phyloP scores from a whole-genome alignment of 139 green algal species.

The Yamagishiella unicocca region DNA sequence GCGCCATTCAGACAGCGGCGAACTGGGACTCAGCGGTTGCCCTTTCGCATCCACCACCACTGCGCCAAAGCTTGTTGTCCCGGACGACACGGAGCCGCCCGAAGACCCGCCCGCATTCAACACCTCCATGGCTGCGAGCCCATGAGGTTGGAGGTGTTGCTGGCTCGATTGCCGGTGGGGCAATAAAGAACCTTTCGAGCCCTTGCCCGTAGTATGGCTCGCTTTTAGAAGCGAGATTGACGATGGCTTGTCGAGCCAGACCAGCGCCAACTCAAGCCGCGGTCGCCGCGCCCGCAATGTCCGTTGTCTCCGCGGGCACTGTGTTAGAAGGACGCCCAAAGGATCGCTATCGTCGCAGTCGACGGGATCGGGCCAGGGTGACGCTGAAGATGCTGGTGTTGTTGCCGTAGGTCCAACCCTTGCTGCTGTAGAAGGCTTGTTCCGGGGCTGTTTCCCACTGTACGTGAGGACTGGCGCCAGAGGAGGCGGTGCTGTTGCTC shows the following conservation, averaged over 20 bases:
- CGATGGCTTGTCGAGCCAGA: slow-evolving; percentile 14
- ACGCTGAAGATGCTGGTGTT: not conserved
- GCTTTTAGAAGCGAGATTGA: not conserved
- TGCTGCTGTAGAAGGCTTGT: not conserved
- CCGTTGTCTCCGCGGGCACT: slow-evolving; percentile 22
- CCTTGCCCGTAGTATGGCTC: not conserved
- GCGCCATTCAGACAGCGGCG: slow-evolving; percentile 17
- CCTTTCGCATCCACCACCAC: slow-evolving; percentile 22
- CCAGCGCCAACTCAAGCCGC: not conserved
- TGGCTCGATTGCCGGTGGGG: slow-evolving; percentile 5
- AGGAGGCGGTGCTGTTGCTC: not conserved
- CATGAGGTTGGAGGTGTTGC: not conserved
- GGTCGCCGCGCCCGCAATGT: not conserved
- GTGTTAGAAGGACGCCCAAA: not conserved
- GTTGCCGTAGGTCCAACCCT: not conserved
- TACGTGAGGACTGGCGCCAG: not conserved
- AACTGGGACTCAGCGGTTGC: slow-evolving; percentile 26
- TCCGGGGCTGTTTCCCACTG: not conserved
- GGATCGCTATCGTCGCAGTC: not conserved
- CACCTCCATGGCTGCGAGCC: not conserved
- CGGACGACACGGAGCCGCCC: slow-evolving; percentile 11
- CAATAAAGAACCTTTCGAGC: not conserved
- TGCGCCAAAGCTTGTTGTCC: not conserved
- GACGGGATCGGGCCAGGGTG: not conserved
- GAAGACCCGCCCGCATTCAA: not conserved